Percentiles rank a stretch among this genome's conserved stretches.
Evolutionary conservation across 2,329 filamentous ascomycete genomes (phyloP).

Genomic region (Teratosphaeria viscida): DNA sequence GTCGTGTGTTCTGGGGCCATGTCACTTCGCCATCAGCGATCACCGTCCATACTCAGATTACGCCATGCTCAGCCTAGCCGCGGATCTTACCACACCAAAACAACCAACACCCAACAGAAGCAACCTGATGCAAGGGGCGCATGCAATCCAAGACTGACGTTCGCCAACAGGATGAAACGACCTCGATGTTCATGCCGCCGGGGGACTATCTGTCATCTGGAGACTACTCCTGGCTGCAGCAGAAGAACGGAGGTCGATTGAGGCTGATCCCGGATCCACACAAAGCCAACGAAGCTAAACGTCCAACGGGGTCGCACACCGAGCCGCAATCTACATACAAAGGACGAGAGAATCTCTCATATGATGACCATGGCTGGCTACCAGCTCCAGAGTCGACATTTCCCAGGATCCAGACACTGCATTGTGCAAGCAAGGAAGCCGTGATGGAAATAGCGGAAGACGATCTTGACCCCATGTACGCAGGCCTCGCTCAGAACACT

Average conservation of each 20-base stretch:
- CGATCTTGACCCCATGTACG: background rate
- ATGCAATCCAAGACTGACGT: background rate
- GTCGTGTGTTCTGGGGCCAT: background rate
- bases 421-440: background rate
- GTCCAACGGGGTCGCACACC: too few relatives aligned
- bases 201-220: background rate
- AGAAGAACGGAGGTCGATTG: background rate
- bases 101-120: background rate
- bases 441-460: background rate
- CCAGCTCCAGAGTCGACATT: background rate
- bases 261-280: background rate
- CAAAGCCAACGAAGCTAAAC: background rate
- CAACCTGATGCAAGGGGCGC: background rate
- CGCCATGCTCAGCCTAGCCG: background rate
- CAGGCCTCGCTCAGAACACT: background rate
- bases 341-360: background rate
- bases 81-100: background rate
- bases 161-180: background rate
- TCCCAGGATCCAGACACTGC: background rate
- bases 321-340: too few relatives aligned
- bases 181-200: background rate
- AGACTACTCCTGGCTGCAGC: background rate
- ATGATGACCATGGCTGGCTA: background rate
- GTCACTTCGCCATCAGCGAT: background rate
- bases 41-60: background rate